phyloP scores from a whole-genome alignment of 306 rosid genomes.

The Sicyos edulis region DNA sequence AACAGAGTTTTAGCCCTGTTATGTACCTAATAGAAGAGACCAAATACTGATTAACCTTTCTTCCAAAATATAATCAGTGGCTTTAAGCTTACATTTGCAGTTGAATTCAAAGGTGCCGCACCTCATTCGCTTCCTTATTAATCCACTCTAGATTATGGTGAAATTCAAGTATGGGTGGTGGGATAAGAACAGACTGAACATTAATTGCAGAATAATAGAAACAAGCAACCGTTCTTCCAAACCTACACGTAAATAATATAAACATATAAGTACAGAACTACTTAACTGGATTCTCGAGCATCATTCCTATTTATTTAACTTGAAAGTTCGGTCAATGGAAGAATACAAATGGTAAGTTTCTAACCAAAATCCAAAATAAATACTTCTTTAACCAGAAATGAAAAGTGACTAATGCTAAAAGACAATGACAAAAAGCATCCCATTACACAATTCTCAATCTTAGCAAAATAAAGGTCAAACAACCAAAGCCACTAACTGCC shows the following conservation, averaged over 20 bases:
- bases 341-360: not conserved
- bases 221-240: conserved; percentile 95
- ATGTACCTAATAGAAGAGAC: conserved; percentile 51
- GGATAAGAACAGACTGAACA: conserved; percentile 82
- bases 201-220: conserved; percentile 89
- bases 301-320: not conserved
- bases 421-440: too few relatives aligned
- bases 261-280: conserved; percentile 1
- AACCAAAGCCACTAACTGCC: too few relatives aligned
- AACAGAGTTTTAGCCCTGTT: conserved; percentile 66
- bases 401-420: too few relatives aligned
- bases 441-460: too few relatives aligned
- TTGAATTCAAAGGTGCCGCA: conserved; percentile 20
- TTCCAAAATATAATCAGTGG: conserved; percentile 25
- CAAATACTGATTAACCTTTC: conserved; percentile 9
- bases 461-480: too few relatives aligned
- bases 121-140: conserved; percentile 70
- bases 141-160: conserved; percentile 69
- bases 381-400: not conserved
- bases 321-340: conserved; percentile 1
- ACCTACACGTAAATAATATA: conserved; percentile 43
- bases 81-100: conserved; percentile 6
- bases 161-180: conserved; percentile 63
- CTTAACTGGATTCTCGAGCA: not conserved
- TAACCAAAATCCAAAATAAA: not conserved